phyloP scores from a whole-genome alignment of 176 grass and related monocot genomes.

The Triticum urartu region DNA sequence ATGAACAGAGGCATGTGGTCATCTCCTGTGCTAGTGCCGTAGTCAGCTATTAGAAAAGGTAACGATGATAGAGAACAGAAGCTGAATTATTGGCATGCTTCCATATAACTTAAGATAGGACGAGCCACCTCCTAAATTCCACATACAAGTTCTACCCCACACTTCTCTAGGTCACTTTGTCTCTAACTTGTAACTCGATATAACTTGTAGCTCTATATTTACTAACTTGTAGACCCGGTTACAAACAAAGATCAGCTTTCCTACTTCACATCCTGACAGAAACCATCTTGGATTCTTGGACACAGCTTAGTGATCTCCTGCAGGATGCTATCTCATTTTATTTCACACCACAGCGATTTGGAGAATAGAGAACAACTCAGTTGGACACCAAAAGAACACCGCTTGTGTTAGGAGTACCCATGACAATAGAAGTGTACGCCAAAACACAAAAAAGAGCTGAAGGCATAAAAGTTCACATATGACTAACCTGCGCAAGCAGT shows the following conservation, averaged over 20 bases:
- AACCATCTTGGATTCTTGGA: not conserved
- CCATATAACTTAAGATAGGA: not conserved
- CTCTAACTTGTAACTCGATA: not conserved
- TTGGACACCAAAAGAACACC: slow-evolving; percentile 11
- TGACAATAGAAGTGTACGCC: too few species aligned
- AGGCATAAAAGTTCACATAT: not conserved
- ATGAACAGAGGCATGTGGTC: not conserved
- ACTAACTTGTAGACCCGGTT: not conserved
- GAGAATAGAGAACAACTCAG: not conserved
- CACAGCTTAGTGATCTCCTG: not conserved
- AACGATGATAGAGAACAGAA: not conserved
- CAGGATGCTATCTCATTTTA: not conserved
- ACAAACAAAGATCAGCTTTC: not conserved
- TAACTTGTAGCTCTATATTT: not conserved
- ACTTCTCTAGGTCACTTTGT: not conserved
- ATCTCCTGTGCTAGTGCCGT: not conserved
- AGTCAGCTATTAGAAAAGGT: not conserved
- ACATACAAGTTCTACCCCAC: not conserved
- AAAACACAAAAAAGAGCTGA: not conserved
- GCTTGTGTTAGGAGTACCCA: too few species aligned
- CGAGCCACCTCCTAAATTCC: not conserved
- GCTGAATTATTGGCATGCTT: not conserved
- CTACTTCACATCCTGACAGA: not conserved
- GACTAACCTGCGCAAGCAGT: slow-evolving; percentile 81
- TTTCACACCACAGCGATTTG: not conserved